Base-by-base conservation (phyloP, 495 filamentous ascomycete species). In the Penicillium cataractarum region DNA sequence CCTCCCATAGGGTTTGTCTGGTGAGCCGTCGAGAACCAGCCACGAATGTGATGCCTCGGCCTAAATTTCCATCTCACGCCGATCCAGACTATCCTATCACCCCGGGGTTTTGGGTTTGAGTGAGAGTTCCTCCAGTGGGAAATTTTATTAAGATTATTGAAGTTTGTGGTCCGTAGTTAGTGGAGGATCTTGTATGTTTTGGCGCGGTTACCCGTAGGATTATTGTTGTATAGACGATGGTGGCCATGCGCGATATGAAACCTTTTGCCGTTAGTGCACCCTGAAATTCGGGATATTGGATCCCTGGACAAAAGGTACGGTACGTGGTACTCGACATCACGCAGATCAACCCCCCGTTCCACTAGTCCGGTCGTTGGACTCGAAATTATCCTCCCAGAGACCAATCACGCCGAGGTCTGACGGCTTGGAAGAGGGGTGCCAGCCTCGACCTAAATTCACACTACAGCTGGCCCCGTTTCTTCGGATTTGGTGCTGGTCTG, bases 31-130 rank as follows among this genome's bases (percentile, higher is more conserved):
- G 22, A 49, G 44, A 26, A 26, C 46, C 13, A 27, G 10, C 13
- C 27, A 21, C 19, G 32, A 55, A 65, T 52, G 58, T 54, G 63
- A 65, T 57, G 32, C 37, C 54, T 62, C 58, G 63, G 58, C 55
- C 27, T n/a, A 51, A 50, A 37, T 10, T 31, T 51, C 35, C 42
- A 21, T 31, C 0, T 26, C 29, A 27, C 31, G 53, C 19, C 19
- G 19, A 22, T 51, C 55, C 42, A 32, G 4, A 7, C 29, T 31
- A 31, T 8, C 12, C 55, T 46, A 8, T 4, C 15, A 48, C 27
- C n/a, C 3, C 6, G 4, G 50, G 31, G 7, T 53, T 39, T 17
- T 39, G 35, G 35, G 15, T 39, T 39, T 53, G 27, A 29, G 9
- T 15, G 49, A 29, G 50, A 12, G 51, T 31, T 33, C 6, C 4